Base-by-base conservation (phyloP, 148 eudicot species). In the Amaranthus palmeri region DNA sequence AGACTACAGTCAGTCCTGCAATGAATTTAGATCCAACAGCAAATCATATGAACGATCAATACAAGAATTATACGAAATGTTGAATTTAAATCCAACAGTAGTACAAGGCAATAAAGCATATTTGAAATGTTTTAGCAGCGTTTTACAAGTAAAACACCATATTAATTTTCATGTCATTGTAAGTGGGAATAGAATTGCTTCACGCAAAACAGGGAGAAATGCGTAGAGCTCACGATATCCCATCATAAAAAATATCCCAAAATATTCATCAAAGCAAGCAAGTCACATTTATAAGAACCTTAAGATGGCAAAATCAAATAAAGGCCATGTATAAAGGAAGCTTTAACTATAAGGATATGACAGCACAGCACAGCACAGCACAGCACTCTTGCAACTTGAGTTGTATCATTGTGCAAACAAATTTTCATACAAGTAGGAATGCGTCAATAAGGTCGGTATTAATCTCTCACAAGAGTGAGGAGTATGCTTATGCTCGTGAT, bases 1-100 rank as follows among this genome's bases (percentile, higher is more conserved):
- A 54, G 70, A 65, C 66, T 57, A 47, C 36, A 54, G 61, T 65
- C 67, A 48, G 25, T 72, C 80, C 80, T 77, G 80, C 63, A 72
- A 65, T 59, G 43, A 66, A 8, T 15, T 71, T 65, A 36, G 3
- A 15, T 48, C 72, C 56, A 41, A 44, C 44, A 45, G 25, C 70
- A 68, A 71, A 71, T 43, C 63, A 8, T 17, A 54, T 25, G 36
- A 25, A 25, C 13, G 55, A 54, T 45, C 47, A 52, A 18, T 25
- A 44, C 73, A 52, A 50, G 3, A 47, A 64, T 64, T 10, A 13
- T 45, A 61, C 5, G 17, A 17, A 63, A 65, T 12, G 41, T 46
- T 46, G 6, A 15, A 18, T 8, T 18, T 47, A 7, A 4, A 9
- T 51, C 12, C 40, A 67, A 48, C n/a, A 1, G 7, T n/a, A 15